Conservation (phyloP, 768 basidiomycete genomes). For the Mrakia blollopis region DNA sequence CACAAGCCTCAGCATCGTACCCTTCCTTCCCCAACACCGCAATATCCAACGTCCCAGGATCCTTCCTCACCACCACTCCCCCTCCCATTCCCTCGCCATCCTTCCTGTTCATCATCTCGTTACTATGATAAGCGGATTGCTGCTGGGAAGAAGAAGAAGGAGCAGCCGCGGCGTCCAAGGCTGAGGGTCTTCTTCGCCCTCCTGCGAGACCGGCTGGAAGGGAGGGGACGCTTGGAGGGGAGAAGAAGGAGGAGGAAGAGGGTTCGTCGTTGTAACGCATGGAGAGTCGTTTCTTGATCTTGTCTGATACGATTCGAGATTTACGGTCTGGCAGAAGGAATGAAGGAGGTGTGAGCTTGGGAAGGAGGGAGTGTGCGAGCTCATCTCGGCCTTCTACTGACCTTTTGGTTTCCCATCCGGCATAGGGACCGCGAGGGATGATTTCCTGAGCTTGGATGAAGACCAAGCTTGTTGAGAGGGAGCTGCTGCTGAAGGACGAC, state of each 20-base stretch:
- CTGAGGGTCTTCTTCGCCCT: slow-evolving; percentile 1
- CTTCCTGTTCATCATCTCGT: slow-evolving; percentile 29
- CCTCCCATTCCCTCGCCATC: background rate
- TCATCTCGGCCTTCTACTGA: background rate
- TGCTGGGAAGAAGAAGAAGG: no score
- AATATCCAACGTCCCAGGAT: slow-evolving; percentile 51
- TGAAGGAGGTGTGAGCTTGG: background rate
- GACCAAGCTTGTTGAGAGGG: background rate
- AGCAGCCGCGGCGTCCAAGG: background rate
- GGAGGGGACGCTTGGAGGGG: slow-evolving; percentile 54
- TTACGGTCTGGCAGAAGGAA: slow-evolving; percentile 41
- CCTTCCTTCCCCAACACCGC: slow-evolving; percentile 65
- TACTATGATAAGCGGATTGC: no score
- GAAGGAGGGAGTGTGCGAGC: background rate
- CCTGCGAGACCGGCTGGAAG: slow-evolving; percentile 48
- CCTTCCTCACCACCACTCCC: slow-evolving; percentile 25
- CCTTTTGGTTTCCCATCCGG: slow-evolving; percentile 10
- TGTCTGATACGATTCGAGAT: slow-evolving; percentile 62
- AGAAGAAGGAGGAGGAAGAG: slow-evolving; percentile 46
- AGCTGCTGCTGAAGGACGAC: slow-evolving; percentile 21
- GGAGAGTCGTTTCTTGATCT: slow-evolving; percentile 94
- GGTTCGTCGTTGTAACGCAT: slow-evolving; percentile 74
- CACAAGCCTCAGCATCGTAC: slow-evolving; percentile 86
- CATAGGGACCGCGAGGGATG: background rate
- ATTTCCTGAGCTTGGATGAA: background rate